A percentile compares a stretch with the other conserved stretches of the same genome.
Conservation (phyloP, 768 basidiomycete genomes). For the Fomitopsis pulvina region DNA sequence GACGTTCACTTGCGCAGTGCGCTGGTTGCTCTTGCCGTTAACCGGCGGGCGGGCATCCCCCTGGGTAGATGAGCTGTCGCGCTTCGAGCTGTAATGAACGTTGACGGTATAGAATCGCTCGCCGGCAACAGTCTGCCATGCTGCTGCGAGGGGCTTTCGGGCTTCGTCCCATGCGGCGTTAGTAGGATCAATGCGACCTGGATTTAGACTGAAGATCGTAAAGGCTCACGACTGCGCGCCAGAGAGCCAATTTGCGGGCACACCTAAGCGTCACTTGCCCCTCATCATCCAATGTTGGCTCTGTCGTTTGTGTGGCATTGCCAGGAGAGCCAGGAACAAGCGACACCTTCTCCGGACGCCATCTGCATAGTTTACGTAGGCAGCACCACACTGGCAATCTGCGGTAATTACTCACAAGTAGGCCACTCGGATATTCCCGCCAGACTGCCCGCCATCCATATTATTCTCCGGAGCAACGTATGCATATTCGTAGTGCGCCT, state of each 20-base stretch:
- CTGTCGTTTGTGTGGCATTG: slow-evolving; percentile 38
- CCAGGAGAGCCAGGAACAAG: slow-evolving; percentile 42
- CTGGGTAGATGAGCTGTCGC: slow-evolving; percentile 45
- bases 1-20: slow-evolving; percentile 42
- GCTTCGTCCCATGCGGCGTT: slow-evolving; percentile 48
- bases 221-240: neutral
- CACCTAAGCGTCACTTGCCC: slow-evolving; percentile 38
- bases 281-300: slow-evolving; percentile 27
- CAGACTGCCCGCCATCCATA: slow-evolving; percentile 54
- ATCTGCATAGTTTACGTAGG: slow-evolving; percentile 22
- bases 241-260: neutral
- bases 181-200: slow-evolving; percentile 54
- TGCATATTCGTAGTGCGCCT: slow-evolving; percentile 41
- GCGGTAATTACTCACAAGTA: slow-evolving; percentile 35
- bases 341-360: slow-evolving; percentile 42
- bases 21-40: slow-evolving; percentile 41
- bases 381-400: neutral
- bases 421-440: slow-evolving; percentile 57
- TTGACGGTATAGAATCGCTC: slow-evolving; percentile 51
- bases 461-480: slow-evolving; percentile 46
- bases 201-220: slow-evolving; percentile 42
- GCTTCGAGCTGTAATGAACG: slow-evolving; percentile 53
- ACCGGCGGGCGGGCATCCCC: slow-evolving; percentile 55
- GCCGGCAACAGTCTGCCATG: slow-evolving; percentile 43
- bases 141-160: slow-evolving; percentile 54